Evolutionary conservation across 768 basidiomycete species (phyloP).

Genomic region (Lactarius sp.): DNA sequence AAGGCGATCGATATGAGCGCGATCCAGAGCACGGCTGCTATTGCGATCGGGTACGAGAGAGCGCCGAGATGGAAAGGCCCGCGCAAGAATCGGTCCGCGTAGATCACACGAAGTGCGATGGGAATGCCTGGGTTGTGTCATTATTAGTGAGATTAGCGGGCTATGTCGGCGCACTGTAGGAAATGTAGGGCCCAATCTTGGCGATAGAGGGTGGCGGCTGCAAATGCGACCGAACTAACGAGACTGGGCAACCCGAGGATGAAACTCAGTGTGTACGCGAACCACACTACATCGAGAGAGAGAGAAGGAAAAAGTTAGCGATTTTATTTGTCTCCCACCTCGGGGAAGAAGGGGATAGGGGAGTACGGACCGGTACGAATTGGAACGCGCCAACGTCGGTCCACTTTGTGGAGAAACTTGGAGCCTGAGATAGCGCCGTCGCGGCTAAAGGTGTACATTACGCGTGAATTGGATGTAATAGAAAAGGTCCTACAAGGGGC

Average conservation of each 20-base stretch:
- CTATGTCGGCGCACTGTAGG: slow-evolving; percentile 46
- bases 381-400: slow-evolving; percentile 53
- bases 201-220: slow-evolving; percentile 52
- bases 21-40: slow-evolving; percentile 62
- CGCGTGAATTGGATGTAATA: slow-evolving; percentile 70
- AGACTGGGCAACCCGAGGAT: slow-evolving; percentile 69
- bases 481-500: slow-evolving; percentile 55
- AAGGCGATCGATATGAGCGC: slow-evolving; percentile 68
- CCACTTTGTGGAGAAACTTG: slow-evolving; percentile 61
- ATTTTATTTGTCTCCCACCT: not conserved
- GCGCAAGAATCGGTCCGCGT: slow-evolving; percentile 52
- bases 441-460: slow-evolving; percentile 79
- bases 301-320: not conserved
- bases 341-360: not conserved
- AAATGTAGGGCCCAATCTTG: slow-evolving; percentile 72
- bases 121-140: slow-evolving; percentile 47
- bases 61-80: slow-evolving; percentile 69
- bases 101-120: slow-evolving; percentile 60
- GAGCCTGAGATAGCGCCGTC: slow-evolving; percentile 71
- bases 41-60: slow-evolving; percentile 57
- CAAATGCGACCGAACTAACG: slow-evolving; percentile 66
- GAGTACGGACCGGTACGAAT: slow-evolving; percentile 53
- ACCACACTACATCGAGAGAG: slow-evolving; percentile 50
- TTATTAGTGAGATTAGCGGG: not conserved
- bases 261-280: slow-evolving; percentile 72